Percentiles rank a stretch among this genome's conserved stretches.
These are phyloP conservation scores for Sporothrix dimorphospora DNA, from an alignment of 2,329 filamentous ascomycete genomes.

Conservation along the genomic window DNA sequence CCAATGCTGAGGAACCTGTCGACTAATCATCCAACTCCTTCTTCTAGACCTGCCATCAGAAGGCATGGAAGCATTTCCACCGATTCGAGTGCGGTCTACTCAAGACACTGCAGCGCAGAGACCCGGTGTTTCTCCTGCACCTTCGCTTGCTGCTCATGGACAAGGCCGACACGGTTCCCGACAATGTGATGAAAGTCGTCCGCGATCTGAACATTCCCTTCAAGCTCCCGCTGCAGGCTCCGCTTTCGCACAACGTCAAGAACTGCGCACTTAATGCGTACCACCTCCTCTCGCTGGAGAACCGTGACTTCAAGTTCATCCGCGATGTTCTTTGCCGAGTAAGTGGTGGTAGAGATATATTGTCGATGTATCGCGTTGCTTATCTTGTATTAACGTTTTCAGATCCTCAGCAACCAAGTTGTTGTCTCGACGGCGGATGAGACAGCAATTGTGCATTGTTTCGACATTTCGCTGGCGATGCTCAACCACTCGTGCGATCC, in stretches of 20 bases:
- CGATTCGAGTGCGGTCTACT: constrained; percentile 40
- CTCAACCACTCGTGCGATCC: constrained; percentile 46
- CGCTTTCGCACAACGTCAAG: constrained; percentile 6
- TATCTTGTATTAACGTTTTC: not conserved
- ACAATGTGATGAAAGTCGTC: constrained; percentile 19
- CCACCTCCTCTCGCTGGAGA: not conserved
- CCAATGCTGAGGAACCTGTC: too few relatives aligned
- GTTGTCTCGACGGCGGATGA: constrained; percentile 16
- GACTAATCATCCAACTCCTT: not conserved
- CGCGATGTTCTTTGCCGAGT: constrained; percentile 25
- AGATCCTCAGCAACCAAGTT: constrained; percentile 30
- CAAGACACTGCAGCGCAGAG: constrained; percentile 22
- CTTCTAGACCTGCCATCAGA: constrained; percentile 38
- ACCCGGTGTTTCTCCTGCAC: constrained; percentile 31
- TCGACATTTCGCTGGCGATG: constrained; percentile 40
- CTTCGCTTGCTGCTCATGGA: constrained; percentile 39
- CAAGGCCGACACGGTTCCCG: constrained; percentile 34
- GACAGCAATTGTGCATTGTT: constrained; percentile 20
- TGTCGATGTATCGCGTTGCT: not conserved
- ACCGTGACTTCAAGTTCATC: constrained; percentile 21
- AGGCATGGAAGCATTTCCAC: constrained; percentile 40
- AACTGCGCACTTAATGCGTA: constrained; percentile 22
- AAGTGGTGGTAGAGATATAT: not conserved
- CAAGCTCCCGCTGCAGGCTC: not conserved
- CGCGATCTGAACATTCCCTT: constrained; percentile 8